Evolutionary conservation across 2,329 filamentous ascomycete genomes (phyloP).

Genomic region (Tolypocladium paradoxum): DNA sequence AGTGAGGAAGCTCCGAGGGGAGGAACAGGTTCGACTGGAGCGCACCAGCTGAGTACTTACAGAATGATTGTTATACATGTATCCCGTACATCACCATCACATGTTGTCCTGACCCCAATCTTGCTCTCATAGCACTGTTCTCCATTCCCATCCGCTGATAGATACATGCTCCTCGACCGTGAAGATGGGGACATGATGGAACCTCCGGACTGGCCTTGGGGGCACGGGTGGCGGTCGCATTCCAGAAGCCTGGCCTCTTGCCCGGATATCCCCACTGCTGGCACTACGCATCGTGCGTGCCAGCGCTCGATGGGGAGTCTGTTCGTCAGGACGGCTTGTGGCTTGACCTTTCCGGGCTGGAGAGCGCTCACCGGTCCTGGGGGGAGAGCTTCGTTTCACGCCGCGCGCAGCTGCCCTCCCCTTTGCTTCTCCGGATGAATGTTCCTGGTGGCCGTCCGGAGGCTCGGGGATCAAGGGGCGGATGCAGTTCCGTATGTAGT

Average conservation of each 20-base stretch:
- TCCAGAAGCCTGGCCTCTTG: neutral
- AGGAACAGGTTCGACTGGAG: no score
- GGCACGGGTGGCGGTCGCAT: slow-evolving; percentile 12
- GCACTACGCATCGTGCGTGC: neutral
- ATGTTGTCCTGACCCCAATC: neutral
- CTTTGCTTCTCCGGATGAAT: neutral
- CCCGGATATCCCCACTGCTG: neutral
- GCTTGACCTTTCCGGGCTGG: slow-evolving; percentile 11
- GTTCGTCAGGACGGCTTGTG: slow-evolving; percentile 6
- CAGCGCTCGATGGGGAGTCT: slow-evolving; percentile 4
- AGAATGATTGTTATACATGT: neutral
- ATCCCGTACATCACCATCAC: neutral
- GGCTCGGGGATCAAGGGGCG: slow-evolving; percentile 22
- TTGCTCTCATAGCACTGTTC: neutral
- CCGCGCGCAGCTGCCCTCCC: slow-evolving; percentile 1
- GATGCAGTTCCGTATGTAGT: slow-evolving; percentile 26
- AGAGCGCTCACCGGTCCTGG: slow-evolving; percentile 12
- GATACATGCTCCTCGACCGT: slow-evolving; percentile 14
- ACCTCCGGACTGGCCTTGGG: slow-evolving; percentile 12
- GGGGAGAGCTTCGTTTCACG: slow-evolving; percentile 5
- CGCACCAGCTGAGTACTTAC: neutral
- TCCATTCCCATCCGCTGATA: slow-evolving; percentile 5
- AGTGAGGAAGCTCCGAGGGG: neutral
- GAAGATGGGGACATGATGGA: slow-evolving; percentile 17
- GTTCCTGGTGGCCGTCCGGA: neutral